Percentiles rank a stretch among this genome's conserved stretches.
Conservation (phyloP, 306 rosid species). For the Prunus dulcis region DNA sequence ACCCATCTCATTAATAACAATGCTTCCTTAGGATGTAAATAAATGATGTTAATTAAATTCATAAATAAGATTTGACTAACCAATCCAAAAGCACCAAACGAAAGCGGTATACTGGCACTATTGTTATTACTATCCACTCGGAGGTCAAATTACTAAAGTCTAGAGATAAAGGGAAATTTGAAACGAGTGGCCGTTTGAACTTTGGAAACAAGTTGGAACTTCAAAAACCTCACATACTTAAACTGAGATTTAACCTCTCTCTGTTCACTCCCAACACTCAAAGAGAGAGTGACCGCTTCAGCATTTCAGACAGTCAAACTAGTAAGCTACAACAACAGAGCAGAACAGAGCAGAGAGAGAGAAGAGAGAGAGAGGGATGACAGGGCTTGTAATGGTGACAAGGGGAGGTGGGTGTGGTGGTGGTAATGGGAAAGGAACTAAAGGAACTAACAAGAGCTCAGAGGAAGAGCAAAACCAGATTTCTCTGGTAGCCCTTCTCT, state of each 20-base stretch:
- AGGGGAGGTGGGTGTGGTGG: constrained; percentile 59
- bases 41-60: background rate
- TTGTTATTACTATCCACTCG: constrained; percentile 10
- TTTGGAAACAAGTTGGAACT: constrained; percentile 20
- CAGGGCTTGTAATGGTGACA: constrained; percentile 71
- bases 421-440: constrained; percentile 19
- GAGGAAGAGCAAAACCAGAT: constrained; percentile 63
- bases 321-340: no score
- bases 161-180: constrained; percentile 42
- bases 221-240: constrained; percentile 9
- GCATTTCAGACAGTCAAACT: background rate
- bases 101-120: constrained; percentile 13
- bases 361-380: constrained; percentile 43
- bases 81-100: background rate
- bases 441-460: constrained; percentile 28
- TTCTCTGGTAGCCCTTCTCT: constrained; percentile 48
- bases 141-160: constrained; percentile 3
- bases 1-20: background rate
- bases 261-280: background rate
- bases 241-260: constrained; percentile 14
- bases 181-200: constrained; percentile 75
- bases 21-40: background rate
- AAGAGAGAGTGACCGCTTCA: background rate
- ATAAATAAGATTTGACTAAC: background rate
- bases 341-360: background rate